These are phyloP conservation scores for Starmerella asiatica DNA, from an alignment of 805 yeast species.

Conservation along the genomic window DNA sequence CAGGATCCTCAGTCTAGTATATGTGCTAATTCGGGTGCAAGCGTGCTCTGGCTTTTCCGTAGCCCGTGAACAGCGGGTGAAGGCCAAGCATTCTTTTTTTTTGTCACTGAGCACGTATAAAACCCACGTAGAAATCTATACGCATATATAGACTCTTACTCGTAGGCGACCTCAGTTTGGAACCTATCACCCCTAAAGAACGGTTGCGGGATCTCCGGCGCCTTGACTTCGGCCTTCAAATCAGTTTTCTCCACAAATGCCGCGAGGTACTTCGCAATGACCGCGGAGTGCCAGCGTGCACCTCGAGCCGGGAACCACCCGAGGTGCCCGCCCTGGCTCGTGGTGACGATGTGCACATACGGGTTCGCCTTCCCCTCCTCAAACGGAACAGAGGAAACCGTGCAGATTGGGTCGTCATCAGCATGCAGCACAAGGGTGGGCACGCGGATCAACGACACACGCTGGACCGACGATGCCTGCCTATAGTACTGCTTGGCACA, in stretches of 20 bases:
- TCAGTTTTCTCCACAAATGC: conserved; percentile 27
- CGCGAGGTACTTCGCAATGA: conserved; percentile 34
- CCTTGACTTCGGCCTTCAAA: not conserved
- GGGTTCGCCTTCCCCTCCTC: conserved; percentile 45
- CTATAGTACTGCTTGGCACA: conserved; percentile 54
- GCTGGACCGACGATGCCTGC: conserved; percentile 42
- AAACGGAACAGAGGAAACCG: conserved; percentile 39
- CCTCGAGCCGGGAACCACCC: conserved; percentile 59
- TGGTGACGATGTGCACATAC: conserved; percentile 41
- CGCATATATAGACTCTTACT: not conserved
- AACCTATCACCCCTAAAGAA: conserved; percentile 14
- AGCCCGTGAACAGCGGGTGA: too few relatives aligned
- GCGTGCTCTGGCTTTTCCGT: too few relatives aligned
- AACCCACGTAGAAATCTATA: too few relatives aligned
- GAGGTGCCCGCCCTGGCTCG: conserved; percentile 66
- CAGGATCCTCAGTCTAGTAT: too few relatives aligned
- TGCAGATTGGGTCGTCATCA: conserved; percentile 62
- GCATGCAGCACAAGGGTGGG: conserved; percentile 56
- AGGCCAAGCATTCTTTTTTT: too few relatives aligned
- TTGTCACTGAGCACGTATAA: too few relatives aligned
- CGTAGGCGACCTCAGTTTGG: conserved; percentile 1
- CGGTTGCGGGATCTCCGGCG: conserved; percentile 1
- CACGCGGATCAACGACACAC: conserved; percentile 40
- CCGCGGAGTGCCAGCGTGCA: conserved; percentile 52
- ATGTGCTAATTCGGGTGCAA: too few relatives aligned